phyloP scores from a whole-genome alignment of 306 rosid species.

The Clitoria ternatea region DNA sequence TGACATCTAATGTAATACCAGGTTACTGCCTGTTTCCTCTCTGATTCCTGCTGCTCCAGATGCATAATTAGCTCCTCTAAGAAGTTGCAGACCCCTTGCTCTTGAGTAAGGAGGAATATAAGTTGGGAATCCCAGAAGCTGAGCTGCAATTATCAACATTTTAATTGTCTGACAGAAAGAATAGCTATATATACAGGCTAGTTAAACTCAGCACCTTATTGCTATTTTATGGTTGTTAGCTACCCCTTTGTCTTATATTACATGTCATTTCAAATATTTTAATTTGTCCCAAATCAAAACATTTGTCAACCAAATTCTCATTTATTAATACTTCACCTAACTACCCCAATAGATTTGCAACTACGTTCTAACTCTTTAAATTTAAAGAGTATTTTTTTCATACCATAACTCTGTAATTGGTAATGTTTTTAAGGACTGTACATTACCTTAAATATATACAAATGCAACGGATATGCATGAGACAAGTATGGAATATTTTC shows the following conservation, averaged over 20 bases:
- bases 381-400: too few species aligned
- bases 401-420: too few species aligned
- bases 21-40: constrained; percentile 77
- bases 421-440: too few species aligned
- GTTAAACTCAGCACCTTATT: neutral
- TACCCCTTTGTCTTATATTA: too few species aligned
- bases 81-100: constrained; percentile 59
- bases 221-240: neutral
- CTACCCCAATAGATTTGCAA: too few species aligned
- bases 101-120: constrained; percentile 66
- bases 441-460: neutral
- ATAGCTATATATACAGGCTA: neutral
- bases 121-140: constrained; percentile 62
- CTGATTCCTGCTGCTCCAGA: constrained; percentile 92
- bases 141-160: constrained; percentile 52
- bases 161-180: neutral
- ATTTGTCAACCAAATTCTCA: too few species aligned
- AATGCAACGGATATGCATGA: neutral
- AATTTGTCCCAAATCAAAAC: too few species aligned
- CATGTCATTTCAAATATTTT: too few species aligned
- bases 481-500: neutral
- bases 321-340: too few species aligned
- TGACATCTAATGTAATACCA: too few species aligned
- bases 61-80: constrained; percentile 81
- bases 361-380: too few species aligned